Percentiles rank a stretch among this genome's conserved stretches.
Conservation (phyloP, 2,329 filamentous ascomycete species). For the Sclerotinia trifoliorum region DNA sequence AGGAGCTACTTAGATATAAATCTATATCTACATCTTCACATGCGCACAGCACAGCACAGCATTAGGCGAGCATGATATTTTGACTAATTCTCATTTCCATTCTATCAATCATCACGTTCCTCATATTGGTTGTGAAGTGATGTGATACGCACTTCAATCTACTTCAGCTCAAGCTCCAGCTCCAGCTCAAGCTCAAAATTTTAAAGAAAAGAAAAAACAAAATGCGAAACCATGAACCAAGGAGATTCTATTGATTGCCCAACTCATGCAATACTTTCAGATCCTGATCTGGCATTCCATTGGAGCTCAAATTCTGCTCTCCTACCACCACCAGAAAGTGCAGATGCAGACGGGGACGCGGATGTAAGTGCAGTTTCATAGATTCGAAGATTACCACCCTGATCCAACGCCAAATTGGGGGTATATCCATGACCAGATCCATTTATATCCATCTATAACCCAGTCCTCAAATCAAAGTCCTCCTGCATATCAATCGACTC, state of each 20-base stretch:
- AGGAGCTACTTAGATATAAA: background rate
- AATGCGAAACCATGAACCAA: background rate
- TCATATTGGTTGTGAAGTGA: background rate
- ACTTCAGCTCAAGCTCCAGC: too few relatives aligned
- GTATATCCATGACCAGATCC: conserved; percentile 15
- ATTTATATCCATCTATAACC: conserved; percentile 12
- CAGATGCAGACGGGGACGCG: background rate
- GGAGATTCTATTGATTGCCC: background rate
- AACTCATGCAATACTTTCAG: background rate
- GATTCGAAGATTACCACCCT: background rate
- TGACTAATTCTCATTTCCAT: background rate
- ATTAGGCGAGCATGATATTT: background rate
- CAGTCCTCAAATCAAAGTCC: background rate
- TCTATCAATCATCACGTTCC: background rate
- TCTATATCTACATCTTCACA: background rate
- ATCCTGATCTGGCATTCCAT: background rate
- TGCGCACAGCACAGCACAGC: background rate
- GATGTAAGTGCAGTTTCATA: background rate
- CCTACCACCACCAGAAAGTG: background rate
- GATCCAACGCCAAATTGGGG: conserved; percentile 3
- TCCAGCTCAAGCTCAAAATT: background rate
- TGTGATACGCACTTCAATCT: background rate
- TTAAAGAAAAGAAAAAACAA: background rate
- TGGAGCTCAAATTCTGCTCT: background rate
- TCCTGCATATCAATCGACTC: background rate